Percentiles rank a stretch among this genome's conserved stretches.
Conservation (phyloP, 768 basidiomycete genomes). For the Glaciozyma martinii region DNA sequence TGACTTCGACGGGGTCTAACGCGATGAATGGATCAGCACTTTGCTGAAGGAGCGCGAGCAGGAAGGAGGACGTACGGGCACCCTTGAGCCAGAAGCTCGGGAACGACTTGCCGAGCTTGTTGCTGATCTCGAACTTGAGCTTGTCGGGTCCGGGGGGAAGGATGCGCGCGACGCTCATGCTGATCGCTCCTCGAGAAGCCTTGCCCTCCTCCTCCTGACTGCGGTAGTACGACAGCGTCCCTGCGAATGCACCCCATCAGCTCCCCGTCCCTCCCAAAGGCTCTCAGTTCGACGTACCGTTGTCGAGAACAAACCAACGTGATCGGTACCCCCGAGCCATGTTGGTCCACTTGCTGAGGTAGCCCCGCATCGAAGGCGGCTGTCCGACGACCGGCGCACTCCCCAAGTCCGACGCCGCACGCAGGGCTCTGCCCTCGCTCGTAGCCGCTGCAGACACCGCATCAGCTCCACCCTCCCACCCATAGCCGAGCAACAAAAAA, state of each 20-base stretch:
- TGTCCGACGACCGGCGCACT: constrained; percentile 39
- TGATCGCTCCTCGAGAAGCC: constrained; percentile 76
- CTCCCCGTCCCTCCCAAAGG: neutral
- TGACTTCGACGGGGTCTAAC: constrained; percentile 72
- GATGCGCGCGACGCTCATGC: constrained; percentile 67
- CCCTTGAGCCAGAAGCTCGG: constrained; percentile 35
- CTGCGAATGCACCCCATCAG: neutral
- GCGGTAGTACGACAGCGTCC: constrained; percentile 54
- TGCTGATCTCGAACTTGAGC: constrained; percentile 72
- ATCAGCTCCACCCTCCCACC: neutral
- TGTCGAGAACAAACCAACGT: constrained; percentile 83
- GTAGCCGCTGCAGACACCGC: neutral
- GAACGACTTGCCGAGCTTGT: constrained; percentile 36
- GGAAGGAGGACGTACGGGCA: constrained; percentile 34
- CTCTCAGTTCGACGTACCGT: constrained; percentile 39
- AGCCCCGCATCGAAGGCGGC: constrained; percentile 60
- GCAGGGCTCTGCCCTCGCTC: constrained; percentile 13
- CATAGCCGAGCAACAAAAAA: neutral
- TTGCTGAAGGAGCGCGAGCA: neutral
- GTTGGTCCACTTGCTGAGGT: constrained; percentile 81
- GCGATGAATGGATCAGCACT: neutral
- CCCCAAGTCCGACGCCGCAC: neutral
- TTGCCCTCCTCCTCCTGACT: constrained; percentile 82
- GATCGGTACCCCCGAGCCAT: constrained; percentile 82
- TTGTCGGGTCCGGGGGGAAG: constrained; percentile 47